phyloP scores from a whole-genome alignment of 1,284 basidiomycete genomes.

The Jaminaea rosea region DNA sequence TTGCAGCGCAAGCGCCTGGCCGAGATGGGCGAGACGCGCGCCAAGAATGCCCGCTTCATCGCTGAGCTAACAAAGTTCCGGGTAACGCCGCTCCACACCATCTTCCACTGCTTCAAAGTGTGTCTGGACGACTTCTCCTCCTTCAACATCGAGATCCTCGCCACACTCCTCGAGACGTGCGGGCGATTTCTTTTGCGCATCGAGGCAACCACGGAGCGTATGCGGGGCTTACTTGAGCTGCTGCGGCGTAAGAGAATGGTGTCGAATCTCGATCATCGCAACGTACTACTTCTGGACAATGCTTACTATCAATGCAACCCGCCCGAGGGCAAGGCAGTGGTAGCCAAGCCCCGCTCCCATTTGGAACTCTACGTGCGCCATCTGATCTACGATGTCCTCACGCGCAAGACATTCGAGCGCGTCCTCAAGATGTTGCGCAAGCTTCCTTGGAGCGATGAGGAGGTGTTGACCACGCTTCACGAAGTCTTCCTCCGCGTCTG shows the following conservation, averaged over 20 bases:
- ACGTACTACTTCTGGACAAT: constrained; percentile 83
- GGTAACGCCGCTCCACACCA: constrained; percentile 82
- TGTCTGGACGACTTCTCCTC: constrained; percentile 90
- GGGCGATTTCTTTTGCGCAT: constrained; percentile 81
- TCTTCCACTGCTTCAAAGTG: constrained; percentile 91
- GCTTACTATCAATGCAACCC: constrained; percentile 99
- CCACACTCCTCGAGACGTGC: constrained; percentile 83
- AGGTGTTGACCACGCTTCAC: constrained; percentile 51
- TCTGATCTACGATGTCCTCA: constrained; percentile 78
- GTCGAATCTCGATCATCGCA: constrained; percentile 83
- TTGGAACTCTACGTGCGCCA: constrained; percentile 90
- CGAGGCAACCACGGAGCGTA: constrained; percentile 76
- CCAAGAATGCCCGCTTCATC: constrained; percentile 83
- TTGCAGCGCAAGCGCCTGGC: constrained; percentile 89
- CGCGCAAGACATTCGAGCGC: constrained; percentile 84
- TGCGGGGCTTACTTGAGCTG: constrained; percentile 64
- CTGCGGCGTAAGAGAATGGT: constrained; percentile 87
- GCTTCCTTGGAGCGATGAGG: constrained; percentile 81
- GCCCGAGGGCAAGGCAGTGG: constrained; percentile 75
- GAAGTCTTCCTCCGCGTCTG: constrained; percentile 89
- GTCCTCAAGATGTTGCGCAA: constrained; percentile 84
- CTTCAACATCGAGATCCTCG: constrained; percentile 85
- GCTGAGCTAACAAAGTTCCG: constrained; percentile 90
- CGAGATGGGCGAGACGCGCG: constrained; percentile 71
- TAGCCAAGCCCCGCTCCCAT: constrained; percentile 73